Conservation (phyloP, 177 flowering plant genomes). For the Vitis hybrid region DNA sequence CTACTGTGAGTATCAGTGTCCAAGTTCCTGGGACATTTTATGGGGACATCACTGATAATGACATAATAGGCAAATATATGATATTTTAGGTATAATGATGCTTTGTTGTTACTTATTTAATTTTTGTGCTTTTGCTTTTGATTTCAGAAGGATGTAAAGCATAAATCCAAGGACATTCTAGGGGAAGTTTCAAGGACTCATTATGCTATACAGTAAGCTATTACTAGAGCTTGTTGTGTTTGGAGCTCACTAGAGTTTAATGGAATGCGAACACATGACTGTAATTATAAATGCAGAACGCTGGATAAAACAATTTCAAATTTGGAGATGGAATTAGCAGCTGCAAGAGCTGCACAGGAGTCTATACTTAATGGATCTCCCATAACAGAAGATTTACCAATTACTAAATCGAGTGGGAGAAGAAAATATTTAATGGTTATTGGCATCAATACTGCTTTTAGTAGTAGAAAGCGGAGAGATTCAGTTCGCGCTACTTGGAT, state of each 20-base stretch:
- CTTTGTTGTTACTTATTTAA: background rate
- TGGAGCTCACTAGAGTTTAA: background rate
- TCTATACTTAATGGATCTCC: conserved; percentile 70
- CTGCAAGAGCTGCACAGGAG: conserved; percentile 82
- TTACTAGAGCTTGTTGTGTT: background rate
- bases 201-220: conserved; percentile 64
- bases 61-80: background rate
- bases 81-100: background rate
- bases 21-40: background rate
- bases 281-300: conserved; percentile 43
- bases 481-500: conserved; percentile 94
- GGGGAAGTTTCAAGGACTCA: conserved; percentile 68
- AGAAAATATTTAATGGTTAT: conserved; percentile 78
- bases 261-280: background rate
- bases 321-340: conserved; percentile 87
- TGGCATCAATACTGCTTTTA: conserved; percentile 89
- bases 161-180: conserved; percentile 36
- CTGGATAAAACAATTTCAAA: conserved; percentile 78
- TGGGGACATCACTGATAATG: no score
- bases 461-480: conserved; percentile 90
- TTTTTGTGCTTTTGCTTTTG: background rate
- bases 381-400: conserved; percentile 43
- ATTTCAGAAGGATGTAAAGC: conserved; percentile 41
- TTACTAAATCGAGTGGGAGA: conserved; percentile 37
- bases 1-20: conserved; percentile 44